Conservation (phyloP, 2,329 filamentous ascomycete genomes). For the Pseudopyricularia javanii region DNA sequence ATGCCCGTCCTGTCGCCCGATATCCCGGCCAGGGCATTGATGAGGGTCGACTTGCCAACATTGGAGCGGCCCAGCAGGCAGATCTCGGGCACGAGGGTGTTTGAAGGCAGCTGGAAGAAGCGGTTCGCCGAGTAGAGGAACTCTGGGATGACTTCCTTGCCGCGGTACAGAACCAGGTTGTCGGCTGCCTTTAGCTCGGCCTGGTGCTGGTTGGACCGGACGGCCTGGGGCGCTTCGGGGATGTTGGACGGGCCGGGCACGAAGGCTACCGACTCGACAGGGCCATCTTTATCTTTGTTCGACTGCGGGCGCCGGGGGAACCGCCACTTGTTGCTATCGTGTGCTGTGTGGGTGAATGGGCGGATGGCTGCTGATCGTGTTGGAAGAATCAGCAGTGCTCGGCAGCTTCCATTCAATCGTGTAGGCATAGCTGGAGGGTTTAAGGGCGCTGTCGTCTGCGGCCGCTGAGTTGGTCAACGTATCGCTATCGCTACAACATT, state of each 20-base stretch:
- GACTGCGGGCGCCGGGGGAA: no score
- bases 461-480: no score
- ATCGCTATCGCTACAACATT: no score
- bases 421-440: not conserved
- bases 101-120: slow-evolving; percentile 35
- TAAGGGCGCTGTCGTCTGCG: no score
- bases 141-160: not conserved
- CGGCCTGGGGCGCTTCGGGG: slow-evolving; percentile 2
- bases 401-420: not conserved
- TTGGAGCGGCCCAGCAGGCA: slow-evolving; percentile 80
- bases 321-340: not conserved
- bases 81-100: slow-evolving; percentile 45
- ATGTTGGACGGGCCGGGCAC: slow-evolving; percentile 1
- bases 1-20: not conserved
- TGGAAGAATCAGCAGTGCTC: not conserved
- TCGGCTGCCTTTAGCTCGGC: not conserved
- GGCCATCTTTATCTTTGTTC: not conserved
- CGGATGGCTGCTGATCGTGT: not conserved
- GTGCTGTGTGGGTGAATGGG: not conserved
- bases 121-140: slow-evolving; percentile 38
- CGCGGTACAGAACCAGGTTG: slow-evolving; percentile 12
- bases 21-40: slow-evolving; percentile 62
- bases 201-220: slow-evolving; percentile 3
- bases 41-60: slow-evolving; percentile 78
- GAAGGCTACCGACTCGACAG: not conserved